Evolutionary conservation across 441 rosid genomes (phyloP), one percentile per base, ranked within the genome.

Genomic region (Macaranga tanarius): DNA sequence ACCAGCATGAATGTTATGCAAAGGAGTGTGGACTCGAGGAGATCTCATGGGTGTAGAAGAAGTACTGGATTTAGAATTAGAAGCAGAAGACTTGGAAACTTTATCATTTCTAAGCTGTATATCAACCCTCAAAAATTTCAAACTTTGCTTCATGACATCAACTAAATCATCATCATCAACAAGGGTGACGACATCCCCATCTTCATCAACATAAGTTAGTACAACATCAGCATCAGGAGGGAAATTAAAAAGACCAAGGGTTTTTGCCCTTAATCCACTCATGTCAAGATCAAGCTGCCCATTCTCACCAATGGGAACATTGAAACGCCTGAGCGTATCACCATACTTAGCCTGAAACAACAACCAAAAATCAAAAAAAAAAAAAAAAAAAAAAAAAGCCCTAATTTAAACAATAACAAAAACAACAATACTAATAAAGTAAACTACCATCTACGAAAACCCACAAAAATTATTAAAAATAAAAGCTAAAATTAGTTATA

Each of bases 161-260:
- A 58, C 23, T 60, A 96, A 81, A 77, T 93, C 98, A 79, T 79
- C 81, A 71, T 96, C 89, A 68, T 93, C 92, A 38, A 88, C 87
- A 25, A 96, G 92, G 2, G 94, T 82, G 31, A 96, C 96, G n/a
- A 84, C 75, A 73, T 93, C 99, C n/a, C 93, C 98, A 80, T 95
- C 98, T 80, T 95, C 98, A 77, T 93, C 97, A n/a, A 84, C 69
- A 79, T 93, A 95, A 26, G 92, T 91, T 73, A 95, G 76, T 10
- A 75, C 72, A 56, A 90, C 68, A 20, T 84, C 91, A 68, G 88
- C 72, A 78, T 83, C 87, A n/a, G 65, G 55, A 57, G 96, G 80
- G 62, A 91, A 71, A 72, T 77, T 79, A 65, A 90, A 95, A 50
- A 91, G 93, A 74, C 73, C 58, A 58, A 78, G 50, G 65, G 93